Percentiles rank a stretch among this genome's conserved stretches.
Evolutionary conservation across 441 rosid species (phyloP).

Genomic region (Adansonia gregorii): DNA sequence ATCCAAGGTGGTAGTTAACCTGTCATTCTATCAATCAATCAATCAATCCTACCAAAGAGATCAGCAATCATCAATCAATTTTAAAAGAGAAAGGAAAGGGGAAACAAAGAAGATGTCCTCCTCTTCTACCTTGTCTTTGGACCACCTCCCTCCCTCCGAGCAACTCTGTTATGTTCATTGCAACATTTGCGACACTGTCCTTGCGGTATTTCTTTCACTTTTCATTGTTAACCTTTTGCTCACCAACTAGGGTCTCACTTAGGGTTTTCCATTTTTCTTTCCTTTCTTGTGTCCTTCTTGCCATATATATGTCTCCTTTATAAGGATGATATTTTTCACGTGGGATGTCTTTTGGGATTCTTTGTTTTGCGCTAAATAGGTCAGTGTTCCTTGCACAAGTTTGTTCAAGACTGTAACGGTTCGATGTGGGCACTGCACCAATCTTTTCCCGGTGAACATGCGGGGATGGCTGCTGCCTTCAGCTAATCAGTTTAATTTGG

Average conservation of each 20-base stretch:
- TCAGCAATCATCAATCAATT: conserved; percentile 38
- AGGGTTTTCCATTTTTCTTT: neutral
- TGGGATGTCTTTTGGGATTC: no score
- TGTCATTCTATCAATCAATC: conserved; percentile 43
- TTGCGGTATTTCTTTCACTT: neutral
- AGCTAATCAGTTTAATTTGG: neutral
- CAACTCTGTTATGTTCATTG: conserved; percentile 6
- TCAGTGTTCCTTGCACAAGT: neutral
- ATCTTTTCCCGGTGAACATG: neutral
- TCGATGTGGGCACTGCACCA: conserved; percentile 8
- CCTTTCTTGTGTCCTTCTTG: neutral
- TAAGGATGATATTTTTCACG: no score
- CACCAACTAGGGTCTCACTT: no score
- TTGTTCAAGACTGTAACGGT: conserved; percentile 9
- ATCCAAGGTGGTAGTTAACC: conserved; percentile 55
- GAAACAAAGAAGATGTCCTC: conserved; percentile 14
- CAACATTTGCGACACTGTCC: conserved; percentile 6
- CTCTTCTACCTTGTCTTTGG: neutral
- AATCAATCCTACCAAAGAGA: conserved; percentile 4
- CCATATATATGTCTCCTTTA: no score
- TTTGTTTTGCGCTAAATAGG: neutral
- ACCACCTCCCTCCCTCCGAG: neutral
- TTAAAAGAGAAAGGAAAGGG: conserved; percentile 32
- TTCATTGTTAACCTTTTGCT: no score
- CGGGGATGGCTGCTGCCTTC: neutral